Evolutionary conservation across 768 basidiomycete genomes (phyloP).

Genomic region (Lenzites betulinus): DNA sequence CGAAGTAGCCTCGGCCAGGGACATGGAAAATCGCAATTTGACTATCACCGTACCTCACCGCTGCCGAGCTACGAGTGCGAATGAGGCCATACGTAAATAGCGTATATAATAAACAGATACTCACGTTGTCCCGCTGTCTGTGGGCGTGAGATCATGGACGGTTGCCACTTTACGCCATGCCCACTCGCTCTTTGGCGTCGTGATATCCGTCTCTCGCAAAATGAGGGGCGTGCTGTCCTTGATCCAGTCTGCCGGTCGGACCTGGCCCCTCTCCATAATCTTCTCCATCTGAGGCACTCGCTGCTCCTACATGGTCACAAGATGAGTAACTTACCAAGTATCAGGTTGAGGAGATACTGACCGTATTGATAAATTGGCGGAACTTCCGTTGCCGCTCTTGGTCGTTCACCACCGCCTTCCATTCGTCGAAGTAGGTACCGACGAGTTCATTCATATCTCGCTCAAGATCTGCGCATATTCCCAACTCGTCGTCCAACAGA

Average conservation of each 20-base stretch:
- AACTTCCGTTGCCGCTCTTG: slow-evolving; percentile 51
- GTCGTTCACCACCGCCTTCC: slow-evolving; percentile 62
- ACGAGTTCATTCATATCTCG: slow-evolving; percentile 65
- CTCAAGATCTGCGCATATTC: slow-evolving; percentile 71
- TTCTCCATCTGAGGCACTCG: slow-evolving; percentile 47
- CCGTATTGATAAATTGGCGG: slow-evolving; percentile 68
- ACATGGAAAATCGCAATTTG: slow-evolving; percentile 72
- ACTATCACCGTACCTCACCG: slow-evolving; percentile 62
- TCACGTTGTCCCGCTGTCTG: slow-evolving; percentile 47
- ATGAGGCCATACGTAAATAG: neutral
- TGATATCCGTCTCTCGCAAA: slow-evolving; percentile 40
- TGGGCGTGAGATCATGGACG: slow-evolving; percentile 49
- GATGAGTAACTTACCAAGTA: no score
- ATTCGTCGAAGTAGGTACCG: slow-evolving; percentile 68
- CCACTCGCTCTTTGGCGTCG: slow-evolving; percentile 54
- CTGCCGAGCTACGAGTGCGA: slow-evolving; percentile 38
- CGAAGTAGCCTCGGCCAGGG: slow-evolving; percentile 57
- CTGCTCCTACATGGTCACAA: slow-evolving; percentile 38
- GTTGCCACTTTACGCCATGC: slow-evolving; percentile 54
- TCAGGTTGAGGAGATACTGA: slow-evolving; percentile 21
- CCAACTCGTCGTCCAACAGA: slow-evolving; percentile 68
- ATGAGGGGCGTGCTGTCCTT: slow-evolving; percentile 53
- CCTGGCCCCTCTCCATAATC: slow-evolving; percentile 62
- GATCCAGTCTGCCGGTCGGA: slow-evolving; percentile 69
- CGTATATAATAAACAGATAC: slow-evolving; percentile 20